A percentile compares a stretch with the other conserved stretches of the same genome.
phyloP scores from a whole-genome alignment of 1,139 yeast genomes.

The Nakaseomyces sp. region DNA sequence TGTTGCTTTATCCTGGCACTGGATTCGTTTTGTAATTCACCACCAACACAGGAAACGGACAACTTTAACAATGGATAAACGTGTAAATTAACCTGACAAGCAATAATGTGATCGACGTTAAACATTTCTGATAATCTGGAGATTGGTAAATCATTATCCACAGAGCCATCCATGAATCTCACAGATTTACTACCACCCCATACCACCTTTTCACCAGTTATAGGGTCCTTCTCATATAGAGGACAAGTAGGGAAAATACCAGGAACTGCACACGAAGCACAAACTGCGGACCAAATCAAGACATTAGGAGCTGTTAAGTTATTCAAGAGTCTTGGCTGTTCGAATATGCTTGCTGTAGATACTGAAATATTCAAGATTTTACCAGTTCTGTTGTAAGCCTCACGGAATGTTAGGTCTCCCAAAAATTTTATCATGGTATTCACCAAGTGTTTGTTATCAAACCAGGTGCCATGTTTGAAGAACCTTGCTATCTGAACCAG shows the following conservation, averaged over 20 bases:
- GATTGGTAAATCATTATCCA: constrained; percentile 86
- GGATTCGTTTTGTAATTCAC: constrained; percentile 54
- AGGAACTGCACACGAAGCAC: constrained; percentile 93
- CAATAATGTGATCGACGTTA: constrained; percentile 92
- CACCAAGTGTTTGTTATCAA: constrained; percentile 66
- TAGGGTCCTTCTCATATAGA: constrained; percentile 72
- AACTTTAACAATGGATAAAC: constrained; percentile 76
- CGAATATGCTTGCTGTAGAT: constrained; percentile 74
- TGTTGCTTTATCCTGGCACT: constrained; percentile 47
- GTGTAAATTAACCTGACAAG: constrained; percentile 94
- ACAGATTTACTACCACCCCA: constrained; percentile 76
- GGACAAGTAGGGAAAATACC: constrained; percentile 82
- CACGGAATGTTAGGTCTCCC: constrained; percentile 90
- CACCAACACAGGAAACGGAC: constrained; percentile 60
- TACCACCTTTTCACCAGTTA: constrained; percentile 44
- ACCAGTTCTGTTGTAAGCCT: constrained; percentile 83
- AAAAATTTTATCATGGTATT: constrained; percentile 67
- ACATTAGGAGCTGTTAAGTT: constrained; percentile 94
- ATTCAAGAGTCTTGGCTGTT: constrained; percentile 75
- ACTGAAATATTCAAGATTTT: constrained; percentile 81
- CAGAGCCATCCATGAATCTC: constrained; percentile 90
- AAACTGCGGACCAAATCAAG: constrained; percentile 90
- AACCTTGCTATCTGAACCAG: constrained; percentile 43
- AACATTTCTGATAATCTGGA: constrained; percentile 89
- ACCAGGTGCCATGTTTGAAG: constrained; percentile 63